These are phyloP conservation scores for Cornus suecica DNA, from an alignment of 148 eudicot genomes.

Conservation along the genomic window DNA sequence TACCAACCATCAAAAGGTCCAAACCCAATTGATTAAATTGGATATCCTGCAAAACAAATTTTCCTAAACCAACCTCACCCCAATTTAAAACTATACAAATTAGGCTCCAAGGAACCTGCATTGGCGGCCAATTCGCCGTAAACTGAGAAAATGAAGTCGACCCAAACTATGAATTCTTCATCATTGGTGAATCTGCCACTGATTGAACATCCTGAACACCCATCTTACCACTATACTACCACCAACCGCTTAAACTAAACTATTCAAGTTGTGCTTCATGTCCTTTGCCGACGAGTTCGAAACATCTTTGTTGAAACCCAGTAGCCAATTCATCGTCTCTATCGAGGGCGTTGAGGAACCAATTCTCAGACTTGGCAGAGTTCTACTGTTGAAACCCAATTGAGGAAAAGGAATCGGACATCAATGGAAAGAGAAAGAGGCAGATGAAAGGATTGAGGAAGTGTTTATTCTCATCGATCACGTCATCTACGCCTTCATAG, in stretches of 20 bases:
- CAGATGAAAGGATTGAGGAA: constrained; percentile 47
- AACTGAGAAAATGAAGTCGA: constrained; percentile 63
- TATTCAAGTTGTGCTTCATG: constrained; percentile 14
- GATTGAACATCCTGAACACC: constrained; percentile 60
- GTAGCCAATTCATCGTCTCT: constrained; percentile 54
- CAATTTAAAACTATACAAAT: no score
- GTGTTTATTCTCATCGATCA: constrained; percentile 84
- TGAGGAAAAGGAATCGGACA: constrained; percentile 24
- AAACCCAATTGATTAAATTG: no score
- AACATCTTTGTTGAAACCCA: constrained; percentile 55
- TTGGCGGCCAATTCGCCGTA: constrained; percentile 62
- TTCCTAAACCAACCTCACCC: no score
- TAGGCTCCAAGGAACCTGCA: no score
- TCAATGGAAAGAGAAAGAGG: constrained; percentile 52
- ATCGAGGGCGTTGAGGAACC: constrained; percentile 71
- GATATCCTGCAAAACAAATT: no score
- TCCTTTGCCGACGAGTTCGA: constrained; percentile 16
- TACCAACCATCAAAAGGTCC: no score
- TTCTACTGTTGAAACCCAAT: constrained; percentile 52
- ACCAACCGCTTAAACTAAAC: not conserved
- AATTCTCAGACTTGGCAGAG: constrained; percentile 58
- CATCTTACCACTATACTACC: constrained; percentile 18
- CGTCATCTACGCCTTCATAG: constrained; percentile 80
- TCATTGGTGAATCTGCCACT: constrained; percentile 71
- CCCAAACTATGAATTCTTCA: constrained; percentile 72